phyloP scores from a whole-genome alignment of 2,329 filamentous ascomycete species.

The Colletotrichum viniferum region DNA sequence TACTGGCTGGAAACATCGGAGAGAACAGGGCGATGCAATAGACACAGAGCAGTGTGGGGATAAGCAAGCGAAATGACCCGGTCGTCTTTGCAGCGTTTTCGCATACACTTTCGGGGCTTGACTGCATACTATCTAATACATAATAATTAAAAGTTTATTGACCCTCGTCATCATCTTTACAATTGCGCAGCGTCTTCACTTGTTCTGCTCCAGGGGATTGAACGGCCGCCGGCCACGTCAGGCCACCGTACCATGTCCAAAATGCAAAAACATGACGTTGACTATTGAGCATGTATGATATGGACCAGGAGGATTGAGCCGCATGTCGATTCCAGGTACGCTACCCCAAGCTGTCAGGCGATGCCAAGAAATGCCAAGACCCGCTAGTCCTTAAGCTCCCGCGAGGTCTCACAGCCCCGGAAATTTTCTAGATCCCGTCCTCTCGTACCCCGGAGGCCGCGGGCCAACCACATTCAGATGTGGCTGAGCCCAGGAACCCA shows the following conservation, averaged over 20 bases:
- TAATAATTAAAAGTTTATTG: background rate
- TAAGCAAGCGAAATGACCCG: background rate
- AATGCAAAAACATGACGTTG: background rate
- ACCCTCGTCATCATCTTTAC: background rate
- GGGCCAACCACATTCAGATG: background rate
- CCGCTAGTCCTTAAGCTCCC: background rate
- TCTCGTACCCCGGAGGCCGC: background rate
- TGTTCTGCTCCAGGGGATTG: background rate
- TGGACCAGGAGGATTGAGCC: background rate
- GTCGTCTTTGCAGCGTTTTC: background rate
- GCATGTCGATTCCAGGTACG: background rate
- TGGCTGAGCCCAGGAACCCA: background rate
- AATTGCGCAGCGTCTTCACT: background rate
- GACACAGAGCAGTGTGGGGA: background rate
- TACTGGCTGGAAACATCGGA: fast-evolving
- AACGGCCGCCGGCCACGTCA: background rate
- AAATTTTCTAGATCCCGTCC: background rate
- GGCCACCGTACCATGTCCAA: fast-evolving
- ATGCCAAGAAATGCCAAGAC: background rate
- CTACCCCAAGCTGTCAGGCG: background rate
- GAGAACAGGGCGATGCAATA: background rate
- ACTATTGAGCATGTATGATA: background rate
- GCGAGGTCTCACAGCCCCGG: background rate
- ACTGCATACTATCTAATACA: background rate
- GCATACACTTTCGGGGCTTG: background rate